Conservation (phyloP, 495 filamentous ascomycete species). For the Friedmanniomyces simplex region DNA sequence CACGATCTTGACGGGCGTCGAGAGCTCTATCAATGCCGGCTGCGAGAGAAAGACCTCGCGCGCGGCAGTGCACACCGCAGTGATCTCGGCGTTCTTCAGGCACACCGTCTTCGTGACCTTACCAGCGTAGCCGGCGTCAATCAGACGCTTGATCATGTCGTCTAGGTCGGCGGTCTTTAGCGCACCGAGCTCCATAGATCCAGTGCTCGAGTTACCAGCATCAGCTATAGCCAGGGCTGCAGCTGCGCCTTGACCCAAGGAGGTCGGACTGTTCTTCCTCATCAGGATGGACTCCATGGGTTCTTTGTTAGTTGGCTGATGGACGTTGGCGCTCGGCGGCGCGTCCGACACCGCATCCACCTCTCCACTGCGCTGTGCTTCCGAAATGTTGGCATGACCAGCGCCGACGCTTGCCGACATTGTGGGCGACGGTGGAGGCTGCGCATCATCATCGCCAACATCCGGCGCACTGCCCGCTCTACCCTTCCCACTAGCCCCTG, state of each 20-base stretch:
- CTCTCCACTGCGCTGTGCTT: conserved; percentile 76
- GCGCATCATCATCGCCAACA: conserved; percentile 41
- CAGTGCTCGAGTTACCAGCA: conserved; percentile 6
- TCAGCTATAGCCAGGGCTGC: conserved; percentile 20
- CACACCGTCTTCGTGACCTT: conserved; percentile 97
- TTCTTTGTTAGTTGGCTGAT: conserved; percentile 38
- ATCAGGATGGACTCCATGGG: conserved; percentile 73
- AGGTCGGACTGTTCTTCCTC: conserved; percentile 45
- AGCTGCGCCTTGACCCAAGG: conserved; percentile 6
- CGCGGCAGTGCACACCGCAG: conserved; percentile 75
- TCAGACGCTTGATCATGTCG: conserved; percentile 88
- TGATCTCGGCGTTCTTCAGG: conserved; percentile 94
- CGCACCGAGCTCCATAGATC: conserved; percentile 55
- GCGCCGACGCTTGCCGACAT: conserved; percentile 66
- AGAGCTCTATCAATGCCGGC: conserved; percentile 80
- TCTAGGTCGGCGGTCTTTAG: conserved; percentile 88
- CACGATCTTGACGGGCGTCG: conserved; percentile 94
- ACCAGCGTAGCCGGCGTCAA: conserved; percentile 89
- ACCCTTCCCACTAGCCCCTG: conserved; percentile 22
- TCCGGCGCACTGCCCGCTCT: conserved; percentile 30
- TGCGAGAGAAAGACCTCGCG: conserved; percentile 84
- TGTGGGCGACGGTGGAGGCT: conserved; percentile 83
- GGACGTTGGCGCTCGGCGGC: conserved; percentile 56
- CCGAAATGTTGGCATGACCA: conserved; percentile 66
- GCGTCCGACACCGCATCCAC: conserved; percentile 96